Conservation (phyloP, 305 asterid genomes). For the Ruellia speciosa region DNA sequence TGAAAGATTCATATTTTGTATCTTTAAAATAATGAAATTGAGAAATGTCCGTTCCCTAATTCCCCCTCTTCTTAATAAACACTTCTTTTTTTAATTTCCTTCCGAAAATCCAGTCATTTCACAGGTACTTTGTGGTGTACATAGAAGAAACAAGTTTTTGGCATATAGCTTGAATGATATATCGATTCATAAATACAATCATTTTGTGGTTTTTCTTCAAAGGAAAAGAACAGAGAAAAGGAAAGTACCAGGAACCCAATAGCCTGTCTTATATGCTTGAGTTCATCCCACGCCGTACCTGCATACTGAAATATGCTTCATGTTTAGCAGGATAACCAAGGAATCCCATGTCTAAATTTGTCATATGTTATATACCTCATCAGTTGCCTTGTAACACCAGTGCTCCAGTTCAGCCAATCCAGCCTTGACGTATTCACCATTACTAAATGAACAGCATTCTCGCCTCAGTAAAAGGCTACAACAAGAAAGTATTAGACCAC, state of each 20-base stretch:
- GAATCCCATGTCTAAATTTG: conserved; percentile 3
- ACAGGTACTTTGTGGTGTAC: no score
- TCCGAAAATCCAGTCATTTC: no score
- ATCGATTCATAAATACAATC: conserved; percentile 10
- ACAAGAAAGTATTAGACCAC: conserved; percentile 20
- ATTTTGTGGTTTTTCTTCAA: conserved; percentile 7
- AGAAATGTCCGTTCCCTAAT: no score
- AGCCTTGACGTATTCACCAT: conserved; percentile 93
- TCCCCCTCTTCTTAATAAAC: no score
- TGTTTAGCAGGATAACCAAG: conserved; percentile 23
- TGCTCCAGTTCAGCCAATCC: conserved; percentile 94
- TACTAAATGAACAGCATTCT: conserved; percentile 97
- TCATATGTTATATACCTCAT: conserved; percentile 46
- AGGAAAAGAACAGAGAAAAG: conserved; percentile 17
- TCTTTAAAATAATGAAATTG: no score
- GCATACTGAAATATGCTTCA: conserved; percentile 56
- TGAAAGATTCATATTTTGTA: background rate
- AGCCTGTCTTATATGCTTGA: conserved; percentile 92
- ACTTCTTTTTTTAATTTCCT: no score
- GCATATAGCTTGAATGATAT: conserved; percentile 1
- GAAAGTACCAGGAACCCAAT: conserved; percentile 83
- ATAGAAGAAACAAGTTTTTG: background rate
- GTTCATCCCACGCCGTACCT: conserved; percentile 98
- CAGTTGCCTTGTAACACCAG: conserved; percentile 96
- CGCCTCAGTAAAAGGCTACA: conserved; percentile 83